Base-by-base conservation (phyloP, 306 rosid species). In the Spatholobus suberectus region DNA sequence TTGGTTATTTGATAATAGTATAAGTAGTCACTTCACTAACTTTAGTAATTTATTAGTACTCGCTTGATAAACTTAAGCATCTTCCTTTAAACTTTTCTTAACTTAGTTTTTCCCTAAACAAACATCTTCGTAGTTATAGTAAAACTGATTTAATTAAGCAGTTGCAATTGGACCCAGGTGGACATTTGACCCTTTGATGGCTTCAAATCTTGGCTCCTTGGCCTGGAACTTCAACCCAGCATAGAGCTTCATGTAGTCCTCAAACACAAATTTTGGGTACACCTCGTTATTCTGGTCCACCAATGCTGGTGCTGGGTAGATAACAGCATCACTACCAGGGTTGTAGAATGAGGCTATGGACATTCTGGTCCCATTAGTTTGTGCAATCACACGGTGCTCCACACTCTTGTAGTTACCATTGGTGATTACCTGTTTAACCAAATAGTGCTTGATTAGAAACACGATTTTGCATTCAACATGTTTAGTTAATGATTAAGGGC, bases 171-270 rank as follows among this genome's bases (percentile, higher is more conserved):
- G 71, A 21, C 71, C 71, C 41, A 76, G 3, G 10, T 58, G 61
- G 21, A 58, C 70, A 24, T 35, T 75, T 21, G 80, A 75, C 29
- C 17, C 70, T 67, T 76, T 59, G 51, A 76, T 59, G 34, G 80
- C 80, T 59, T 76, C 80, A 76, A 76, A 76, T 59, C 80, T 59
- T 75, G 80, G 80, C 18, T 75, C 80, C 54, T 75, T 75, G 24
- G 80, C 80, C 2, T 75, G 70, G 32, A 76, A 76, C 59, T 76
- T 76, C 14, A 76, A 59, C 2, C 58, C 27, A 9, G 59, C 41
- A 59, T 76, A 76, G 38, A 76, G 70, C 7, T 76, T 76, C 80
- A 76, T 76, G 80, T 76, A 76, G 21, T 76, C 80, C 18, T 76
- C 58, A 59, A 76, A 76, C 57, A 76, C 80, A 76, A 76, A 76